Evolutionary conservation across 495 filamentous ascomycete genomes (phyloP).

Genomic region (Gamarada debralockiae): DNA sequence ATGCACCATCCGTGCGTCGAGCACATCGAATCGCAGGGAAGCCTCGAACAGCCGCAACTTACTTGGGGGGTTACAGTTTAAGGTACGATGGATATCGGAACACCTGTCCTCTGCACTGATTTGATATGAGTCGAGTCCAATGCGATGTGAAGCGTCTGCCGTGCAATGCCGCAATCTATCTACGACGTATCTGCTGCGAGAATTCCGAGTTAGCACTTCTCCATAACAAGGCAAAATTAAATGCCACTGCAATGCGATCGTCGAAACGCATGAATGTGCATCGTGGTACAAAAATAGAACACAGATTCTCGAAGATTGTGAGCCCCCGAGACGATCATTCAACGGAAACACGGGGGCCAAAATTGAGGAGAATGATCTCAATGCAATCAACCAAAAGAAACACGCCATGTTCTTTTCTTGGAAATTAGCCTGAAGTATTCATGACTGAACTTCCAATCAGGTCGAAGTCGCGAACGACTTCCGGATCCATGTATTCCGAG

Average conservation of each 20-base stretch:
- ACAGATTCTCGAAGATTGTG: neutral
- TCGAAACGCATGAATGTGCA: constrained; percentile 17
- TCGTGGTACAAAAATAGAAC: constrained; percentile 11
- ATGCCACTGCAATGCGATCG: constrained; percentile 14
- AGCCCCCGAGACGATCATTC: constrained; percentile 11
- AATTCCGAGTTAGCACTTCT: constrained; percentile 8
- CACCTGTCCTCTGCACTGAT: constrained; percentile 1
- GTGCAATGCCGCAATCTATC: constrained; percentile 10
- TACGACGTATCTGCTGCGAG: constrained; percentile 11
- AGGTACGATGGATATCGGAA: too few relatives aligned
- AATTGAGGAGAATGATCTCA: constrained; percentile 8
- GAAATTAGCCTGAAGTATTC: neutral
- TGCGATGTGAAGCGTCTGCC: constrained; percentile 13
- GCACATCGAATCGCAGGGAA: constrained; percentile 12
- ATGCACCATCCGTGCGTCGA: constrained; percentile 21
- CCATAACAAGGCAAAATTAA: neutral
- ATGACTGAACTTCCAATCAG: constrained; percentile 6
- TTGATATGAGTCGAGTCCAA: neutral
- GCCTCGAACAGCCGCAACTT: constrained; percentile 14
- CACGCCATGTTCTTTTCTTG: constrained; percentile 8
- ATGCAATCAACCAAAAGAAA: constrained; percentile 15
- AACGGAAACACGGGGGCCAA: constrained; percentile 10
- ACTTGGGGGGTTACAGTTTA: neutral
- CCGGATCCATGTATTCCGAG: neutral
- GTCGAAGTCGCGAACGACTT: neutral